Evolutionary conservation across 176 grass and related monocot genomes (phyloP), one percentile per base, ranked within the genome.

Genomic region (Echinochloa phyllopogon): DNA sequence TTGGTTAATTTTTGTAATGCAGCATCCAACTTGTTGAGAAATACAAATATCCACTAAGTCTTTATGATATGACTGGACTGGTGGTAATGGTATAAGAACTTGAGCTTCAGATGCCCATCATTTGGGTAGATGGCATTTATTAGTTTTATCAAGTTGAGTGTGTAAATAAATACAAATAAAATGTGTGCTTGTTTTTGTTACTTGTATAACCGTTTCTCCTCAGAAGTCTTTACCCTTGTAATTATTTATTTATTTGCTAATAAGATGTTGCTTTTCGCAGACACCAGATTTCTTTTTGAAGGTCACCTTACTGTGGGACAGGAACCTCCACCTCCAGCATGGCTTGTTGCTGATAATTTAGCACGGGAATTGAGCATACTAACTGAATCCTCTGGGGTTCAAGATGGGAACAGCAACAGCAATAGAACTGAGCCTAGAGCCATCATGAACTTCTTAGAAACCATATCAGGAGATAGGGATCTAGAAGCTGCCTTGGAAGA

Each of bases 321-420:
- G 75, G 96, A 99, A 84, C 96, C 96, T 36, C 91, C 93, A 16
- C 93, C 91, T 69, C 96, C 96, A 72, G 83, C 93, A 69, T 99
- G 93, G 96, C 96, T 99, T 85, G 88, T 96, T 25, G 93, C 93
- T 24, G 91, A 99, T 58, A 93, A 96, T 82, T 79, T 95, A 61
- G 80, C 88, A 45, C 85, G 70, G 51, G 91, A 91, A 86, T 80
- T 90, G 51, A 91, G 53, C 74, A 89, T 92, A 81, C 57, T 87
- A n/a, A 59, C 82, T 65, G 93, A 94, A 89, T 50, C 88, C 84
- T 92, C 93, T 83, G 74, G 41, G 75, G 86, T 74, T 64, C 82
- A 85, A 53, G 77, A 79, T 37, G 88, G 81, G 38, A 92, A 81
- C 71, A 86, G 20, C 66, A 92, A 81, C 71, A 86, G 20, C 66